Base-by-base conservation (phyloP, 176 grass and related monocot genomes). In the Chrysopogon serrulatus region DNA sequence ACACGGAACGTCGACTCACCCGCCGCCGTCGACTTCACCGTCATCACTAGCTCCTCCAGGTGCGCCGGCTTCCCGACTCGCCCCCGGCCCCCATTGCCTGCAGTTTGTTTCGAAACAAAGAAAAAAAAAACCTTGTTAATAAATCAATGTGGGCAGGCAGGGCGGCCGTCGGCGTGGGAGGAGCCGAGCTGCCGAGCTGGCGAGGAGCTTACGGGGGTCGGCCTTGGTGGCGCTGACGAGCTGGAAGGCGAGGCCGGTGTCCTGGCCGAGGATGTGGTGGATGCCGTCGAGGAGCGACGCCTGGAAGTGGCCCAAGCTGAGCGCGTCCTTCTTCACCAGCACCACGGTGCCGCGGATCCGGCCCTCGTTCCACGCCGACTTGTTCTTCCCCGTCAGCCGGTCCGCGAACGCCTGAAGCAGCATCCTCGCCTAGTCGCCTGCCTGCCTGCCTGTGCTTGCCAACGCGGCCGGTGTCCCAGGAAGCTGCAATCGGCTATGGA, bases 211-310 rank as follows among this genome's bases (percentile, higher is more conserved):
- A 97, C 95, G 5, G 5, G 77, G 62, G 71, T 98, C 92, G 3
- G 68, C 39, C 14, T 66, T 81, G 79, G 92, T 95, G 75, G 95
- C 88, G 75, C 92, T 94, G 87, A 98, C 86, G 69, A 98, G 95
- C 8, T 51, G 90, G 65, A 95, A 86, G 47, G 75, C 3, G 81
- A 97, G 40, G 73, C 87, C 76, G 36, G 74, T 48, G 4, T 85
- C 48, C 32, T 61, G 21, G n/a, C 90, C 88, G 73, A 94, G 90
- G 77, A 94, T 47, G n/a, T 68, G 54, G 78, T 88, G 90, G 63
- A 87, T 10, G 78, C 88, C 81, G 78, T 94, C 88, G 70, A 94
- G 92, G 69, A 94, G 19, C 14, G 88, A 90, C 40, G 95, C 79
- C 77, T 73, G 2, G 78, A 92, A 97, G 76, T 91, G 84, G 84